Evolutionary conservation across 2,329 filamentous ascomycete genomes (phyloP).

Genomic region (Microdochium trichocladiopsis): DNA sequence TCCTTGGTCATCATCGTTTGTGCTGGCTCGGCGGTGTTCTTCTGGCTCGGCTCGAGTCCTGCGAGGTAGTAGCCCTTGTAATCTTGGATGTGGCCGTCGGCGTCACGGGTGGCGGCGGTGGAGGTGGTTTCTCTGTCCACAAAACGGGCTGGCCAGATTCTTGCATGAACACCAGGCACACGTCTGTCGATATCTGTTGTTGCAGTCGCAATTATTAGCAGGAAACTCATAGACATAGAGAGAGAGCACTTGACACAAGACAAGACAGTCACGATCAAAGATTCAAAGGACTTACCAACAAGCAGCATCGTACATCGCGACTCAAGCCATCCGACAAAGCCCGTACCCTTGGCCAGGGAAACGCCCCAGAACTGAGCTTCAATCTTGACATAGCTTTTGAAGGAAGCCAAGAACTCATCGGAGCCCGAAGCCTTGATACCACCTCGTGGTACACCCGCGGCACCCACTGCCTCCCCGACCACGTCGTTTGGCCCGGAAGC

Average conservation of each 20-base stretch:
- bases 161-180: constrained; percentile 40
- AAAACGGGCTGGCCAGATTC: constrained; percentile 59
- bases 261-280: too few species aligned
- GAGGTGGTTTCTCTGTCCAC: constrained; percentile 23
- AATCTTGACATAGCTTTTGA: constrained; percentile 51
- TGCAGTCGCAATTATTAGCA: constrained; percentile 3
- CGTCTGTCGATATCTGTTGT: constrained; percentile 45
- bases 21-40: background rate
- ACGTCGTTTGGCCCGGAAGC: constrained; percentile 1
- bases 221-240: background rate
- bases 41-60: constrained; percentile 37
- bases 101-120: constrained; percentile 2
- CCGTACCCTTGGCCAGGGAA: constrained; percentile 43
- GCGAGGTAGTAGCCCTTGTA: constrained; percentile 57
- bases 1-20: constrained; percentile 22
- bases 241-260: constrained; percentile 2
- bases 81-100: constrained; percentile 27
- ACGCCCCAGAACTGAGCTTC: constrained; percentile 60
- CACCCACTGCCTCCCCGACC: background rate
- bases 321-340: constrained; percentile 57
- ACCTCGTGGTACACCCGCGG: background rate
- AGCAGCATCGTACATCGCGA: constrained; percentile 51
- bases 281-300: constrained; percentile 37
- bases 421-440: constrained; percentile 15
- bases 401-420: constrained; percentile 40